These are phyloP conservation scores for Gaertneriomyces semiglobifer DNA, from an alignment of 192 early-diverging fungal species.

Conservation along the genomic window DNA sequence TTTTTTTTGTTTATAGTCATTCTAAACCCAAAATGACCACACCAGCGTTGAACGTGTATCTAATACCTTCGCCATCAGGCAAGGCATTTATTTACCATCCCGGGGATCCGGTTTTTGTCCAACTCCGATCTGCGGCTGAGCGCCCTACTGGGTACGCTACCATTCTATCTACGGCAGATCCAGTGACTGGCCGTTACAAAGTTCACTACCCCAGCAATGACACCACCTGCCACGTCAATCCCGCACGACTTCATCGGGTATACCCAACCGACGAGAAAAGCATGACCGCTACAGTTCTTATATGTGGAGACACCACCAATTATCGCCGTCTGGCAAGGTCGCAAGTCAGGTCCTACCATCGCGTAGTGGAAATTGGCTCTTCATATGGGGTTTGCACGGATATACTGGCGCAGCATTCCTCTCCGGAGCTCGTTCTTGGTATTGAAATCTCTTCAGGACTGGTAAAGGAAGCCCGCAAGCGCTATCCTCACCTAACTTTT, in stretches of 20 bases:
- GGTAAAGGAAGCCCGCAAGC: slow-evolving; percentile 17
- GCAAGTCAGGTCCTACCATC: background rate
- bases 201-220: background rate
- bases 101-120: background rate
- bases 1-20: no score
- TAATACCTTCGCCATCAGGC: no score
- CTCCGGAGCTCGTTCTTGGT: slow-evolving; percentile 5
- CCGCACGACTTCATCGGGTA: background rate
- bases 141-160: background rate
- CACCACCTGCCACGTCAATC: background rate
- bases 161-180: background rate
- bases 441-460: slow-evolving; percentile 9
- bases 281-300: background rate
- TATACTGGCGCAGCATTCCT: slow-evolving; percentile 18
- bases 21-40: no score
- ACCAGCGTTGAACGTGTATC: no score
- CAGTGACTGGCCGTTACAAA: background rate
- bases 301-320: slow-evolving; percentile 6
- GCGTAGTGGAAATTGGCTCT: slow-evolving; percentile 18
- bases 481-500: slow-evolving; percentile 8
- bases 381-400: slow-evolving; percentile 20
- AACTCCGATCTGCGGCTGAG: background rate
- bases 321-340: slow-evolving; percentile 17
- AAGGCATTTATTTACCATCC: no score
- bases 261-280: background rate